phyloP scores from a whole-genome alignment of 768 basidiomycete species.

The Panellus pusillus region DNA sequence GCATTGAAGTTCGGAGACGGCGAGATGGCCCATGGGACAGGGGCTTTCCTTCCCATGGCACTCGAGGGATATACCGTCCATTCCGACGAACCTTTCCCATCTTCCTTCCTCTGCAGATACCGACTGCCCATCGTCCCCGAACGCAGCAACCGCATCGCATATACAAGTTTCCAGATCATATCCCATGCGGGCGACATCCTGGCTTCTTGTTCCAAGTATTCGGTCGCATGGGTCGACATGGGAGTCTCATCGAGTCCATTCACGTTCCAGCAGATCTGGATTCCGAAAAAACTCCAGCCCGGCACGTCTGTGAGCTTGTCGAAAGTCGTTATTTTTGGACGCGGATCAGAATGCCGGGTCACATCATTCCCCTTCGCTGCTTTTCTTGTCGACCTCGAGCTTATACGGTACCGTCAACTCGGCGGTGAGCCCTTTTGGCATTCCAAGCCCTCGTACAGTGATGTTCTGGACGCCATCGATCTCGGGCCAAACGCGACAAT shows the following conservation, averaged over 20 bases:
- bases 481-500: background rate
- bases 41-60: conserved; percentile 35
- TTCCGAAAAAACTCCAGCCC: background rate
- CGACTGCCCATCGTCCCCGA: conserved; percentile 31
- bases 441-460: background rate
- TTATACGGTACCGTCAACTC: background rate
- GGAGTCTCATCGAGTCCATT: background rate
- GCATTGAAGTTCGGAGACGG: conserved; percentile 22
- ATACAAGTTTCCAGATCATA: conserved; percentile 31
- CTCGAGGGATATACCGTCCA: conserved; percentile 29
- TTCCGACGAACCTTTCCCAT: conserved; percentile 27
- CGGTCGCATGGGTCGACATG: conserved; percentile 34
- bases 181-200: conserved; percentile 30
- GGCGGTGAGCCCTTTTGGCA: background rate
- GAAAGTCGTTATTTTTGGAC: background rate
- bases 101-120: conserved; percentile 35
- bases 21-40: conserved; percentile 22
- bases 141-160: conserved; percentile 27
- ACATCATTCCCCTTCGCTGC: no score
- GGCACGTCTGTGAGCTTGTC: background rate
- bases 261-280: conserved; percentile 8
- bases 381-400: no score
- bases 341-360: background rate
- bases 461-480: background rate
- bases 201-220: conserved; percentile 34